These are phyloP conservation scores for Phytophthora multivora DNA, from an alignment of 352 stramenopile genomes.

Conservation along the genomic window DNA sequence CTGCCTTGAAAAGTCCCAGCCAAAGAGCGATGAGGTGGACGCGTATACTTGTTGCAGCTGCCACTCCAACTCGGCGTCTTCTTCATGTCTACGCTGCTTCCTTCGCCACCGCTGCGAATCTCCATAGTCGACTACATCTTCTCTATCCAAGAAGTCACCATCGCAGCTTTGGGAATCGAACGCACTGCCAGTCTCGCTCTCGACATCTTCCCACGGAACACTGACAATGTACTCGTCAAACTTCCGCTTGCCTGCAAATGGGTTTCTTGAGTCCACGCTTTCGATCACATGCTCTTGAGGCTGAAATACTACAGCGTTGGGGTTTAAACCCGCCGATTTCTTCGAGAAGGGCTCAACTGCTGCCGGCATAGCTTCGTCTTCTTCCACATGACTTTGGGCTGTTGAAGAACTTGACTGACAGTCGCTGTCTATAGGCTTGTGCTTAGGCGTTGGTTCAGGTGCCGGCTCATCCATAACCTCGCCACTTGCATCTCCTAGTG, in stretches of 20 bases:
- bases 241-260: constrained; percentile 59
- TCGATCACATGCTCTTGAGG: constrained; percentile 27
- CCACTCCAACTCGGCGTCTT: constrained; percentile 62
- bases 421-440: constrained; percentile 1
- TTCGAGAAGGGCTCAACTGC: constrained; percentile 13
- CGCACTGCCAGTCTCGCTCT: constrained; percentile 17
- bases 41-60: constrained; percentile 80
- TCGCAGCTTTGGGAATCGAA: constrained; percentile 22
- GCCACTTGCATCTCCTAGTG: neutral
- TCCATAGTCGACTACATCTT: constrained; percentile 28
- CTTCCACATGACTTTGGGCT: constrained; percentile 18
- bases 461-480: constrained; percentile 12
- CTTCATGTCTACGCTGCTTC: constrained; percentile 49
- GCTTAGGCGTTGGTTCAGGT: constrained; percentile 24
- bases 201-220: constrained; percentile 42
- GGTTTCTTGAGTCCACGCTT: constrained; percentile 3
- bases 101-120: constrained; percentile 16
- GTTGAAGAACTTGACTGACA: constrained; percentile 14
- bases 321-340: constrained; percentile 48
- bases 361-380: neutral
- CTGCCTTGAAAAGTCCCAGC: constrained; percentile 76
- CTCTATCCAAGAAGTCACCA: constrained; percentile 24
- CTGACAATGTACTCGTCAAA: constrained; percentile 74
- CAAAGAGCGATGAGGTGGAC: constrained; percentile 68
- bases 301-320: constrained; percentile 62